A percentile compares a stretch with the other conserved stretches of the same genome.
Evolutionary conservation across 2,329 filamentous ascomycete species (phyloP).

Genomic region (Clarireedia homoeocarpa): DNA sequence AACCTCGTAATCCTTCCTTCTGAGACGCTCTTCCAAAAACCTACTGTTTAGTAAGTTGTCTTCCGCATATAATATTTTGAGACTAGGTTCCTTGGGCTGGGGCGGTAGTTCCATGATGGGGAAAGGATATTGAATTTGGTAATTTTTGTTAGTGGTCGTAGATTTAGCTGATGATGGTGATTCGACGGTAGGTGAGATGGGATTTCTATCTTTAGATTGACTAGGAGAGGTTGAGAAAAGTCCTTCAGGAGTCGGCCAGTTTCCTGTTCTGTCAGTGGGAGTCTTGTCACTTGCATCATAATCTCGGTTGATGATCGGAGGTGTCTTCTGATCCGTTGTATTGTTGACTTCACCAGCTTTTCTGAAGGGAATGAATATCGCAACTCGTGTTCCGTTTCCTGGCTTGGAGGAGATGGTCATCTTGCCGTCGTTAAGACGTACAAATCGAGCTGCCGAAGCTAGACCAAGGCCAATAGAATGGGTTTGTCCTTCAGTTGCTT

Average conservation of each 20-base stretch:
- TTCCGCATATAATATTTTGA: slow-evolving; percentile 67
- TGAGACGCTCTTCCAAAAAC: slow-evolving; percentile 70
- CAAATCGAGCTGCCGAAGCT: slow-evolving; percentile 19
- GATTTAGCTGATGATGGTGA: not conserved
- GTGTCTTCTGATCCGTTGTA: not conserved
- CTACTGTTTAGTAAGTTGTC: slow-evolving; percentile 84
- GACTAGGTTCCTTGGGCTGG: slow-evolving; percentile 14
- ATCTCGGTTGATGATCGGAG: too few species aligned
- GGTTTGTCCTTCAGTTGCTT: not conserved
- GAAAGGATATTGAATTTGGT: slow-evolving; percentile 17
- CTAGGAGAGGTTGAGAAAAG: not conserved
- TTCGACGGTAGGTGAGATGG: not conserved
- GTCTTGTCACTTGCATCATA: not conserved
- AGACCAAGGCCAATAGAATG: slow-evolving; percentile 18
- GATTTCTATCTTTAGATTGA: not conserved
- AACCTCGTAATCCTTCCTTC: slow-evolving; percentile 67
- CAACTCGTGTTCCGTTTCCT: slow-evolving; percentile 18
- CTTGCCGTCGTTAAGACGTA: slow-evolving; percentile 18
- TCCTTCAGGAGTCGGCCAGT: not conserved
- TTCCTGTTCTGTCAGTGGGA: not conserved
- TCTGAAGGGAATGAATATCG: slow-evolving; percentile 19
- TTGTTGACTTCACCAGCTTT: slow-evolving; percentile 2
- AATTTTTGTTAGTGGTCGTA: slow-evolving; percentile 1
- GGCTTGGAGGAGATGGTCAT: slow-evolving; percentile 16
- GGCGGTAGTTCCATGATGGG: not conserved